Conservation (phyloP, 345 rosid species). For the Rhodomyrtus tomentosa region DNA sequence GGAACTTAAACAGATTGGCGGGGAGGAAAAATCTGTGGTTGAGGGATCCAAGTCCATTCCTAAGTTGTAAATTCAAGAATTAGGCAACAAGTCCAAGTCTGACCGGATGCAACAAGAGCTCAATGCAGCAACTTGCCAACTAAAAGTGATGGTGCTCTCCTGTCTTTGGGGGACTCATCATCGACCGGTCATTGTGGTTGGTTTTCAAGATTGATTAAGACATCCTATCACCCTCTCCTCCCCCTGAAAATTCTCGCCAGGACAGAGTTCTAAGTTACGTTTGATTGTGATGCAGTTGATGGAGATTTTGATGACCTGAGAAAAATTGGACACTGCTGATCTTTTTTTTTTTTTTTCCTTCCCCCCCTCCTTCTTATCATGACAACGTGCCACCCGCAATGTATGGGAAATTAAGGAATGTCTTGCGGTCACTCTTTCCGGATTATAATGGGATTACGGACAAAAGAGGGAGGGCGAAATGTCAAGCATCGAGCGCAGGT, state of each 20-base stretch:
- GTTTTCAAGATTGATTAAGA: background rate
- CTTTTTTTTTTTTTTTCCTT: background rate
- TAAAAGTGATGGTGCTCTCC: background rate
- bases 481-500: background rate
- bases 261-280: background rate
- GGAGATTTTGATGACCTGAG: background rate
- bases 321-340: background rate
- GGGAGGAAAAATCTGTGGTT: background rate
- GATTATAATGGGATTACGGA: background rate
- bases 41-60: conserved; percentile 1
- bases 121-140: background rate
- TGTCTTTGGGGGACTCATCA: background rate
- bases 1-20: background rate
- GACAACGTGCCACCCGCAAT: background rate
- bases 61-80: background rate
- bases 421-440: background rate
- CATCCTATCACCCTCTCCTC: background rate
- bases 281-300: background rate
- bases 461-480: background rate
- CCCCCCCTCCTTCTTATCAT: background rate
- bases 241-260: background rate
- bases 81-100: conserved; percentile 4
- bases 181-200: background rate
- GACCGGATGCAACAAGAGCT: background rate
- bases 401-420: background rate